Evolutionary conservation across 805 yeast species (phyloP).

Genomic region (Lipomyces spencermartinsiae): DNA sequence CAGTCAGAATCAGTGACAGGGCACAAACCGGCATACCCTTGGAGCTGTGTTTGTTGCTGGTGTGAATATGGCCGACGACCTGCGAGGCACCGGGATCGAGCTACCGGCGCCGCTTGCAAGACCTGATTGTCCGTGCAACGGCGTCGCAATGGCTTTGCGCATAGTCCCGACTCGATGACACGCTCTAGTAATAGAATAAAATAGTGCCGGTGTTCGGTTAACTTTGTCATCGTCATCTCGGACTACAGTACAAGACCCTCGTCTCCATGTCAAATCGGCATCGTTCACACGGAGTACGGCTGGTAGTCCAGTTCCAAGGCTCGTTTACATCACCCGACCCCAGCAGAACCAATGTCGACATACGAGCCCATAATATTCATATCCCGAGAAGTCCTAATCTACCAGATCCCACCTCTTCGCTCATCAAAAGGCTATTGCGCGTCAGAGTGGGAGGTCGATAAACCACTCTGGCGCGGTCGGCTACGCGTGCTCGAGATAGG

Average conservation of each 20-base stretch:
- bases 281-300: no score
- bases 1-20: not conserved
- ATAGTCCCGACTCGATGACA: not conserved
- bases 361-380: constrained; percentile 36
- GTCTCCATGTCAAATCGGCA: not conserved
- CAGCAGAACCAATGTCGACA: not conserved
- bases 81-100: constrained; percentile 33
- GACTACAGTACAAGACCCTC: not conserved
- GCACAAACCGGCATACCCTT: constrained; percentile 8
- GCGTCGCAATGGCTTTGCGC: constrained; percentile 16
- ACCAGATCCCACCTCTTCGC: constrained; percentile 44
- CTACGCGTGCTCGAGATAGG: constrained; percentile 44
- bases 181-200: not conserved
- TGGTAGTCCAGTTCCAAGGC: no score
- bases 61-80: constrained; percentile 27
- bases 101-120: constrained; percentile 15
- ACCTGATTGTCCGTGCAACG: constrained; percentile 6
- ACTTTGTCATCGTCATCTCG: no score
- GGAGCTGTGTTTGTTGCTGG: constrained; percentile 11
- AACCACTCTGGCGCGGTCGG: constrained; percentile 49
- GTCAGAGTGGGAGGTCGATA: constrained; percentile 46
- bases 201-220: not conserved
- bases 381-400: constrained; percentile 41
- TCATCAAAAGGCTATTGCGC: constrained; percentile 42
- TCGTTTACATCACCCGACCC: not conserved